A percentile compares a stretch with the other conserved stretches of the same genome.
phyloP scores from a whole-genome alignment of 108 stramenopile species.

The Aurantiochytrium sp. region DNA sequence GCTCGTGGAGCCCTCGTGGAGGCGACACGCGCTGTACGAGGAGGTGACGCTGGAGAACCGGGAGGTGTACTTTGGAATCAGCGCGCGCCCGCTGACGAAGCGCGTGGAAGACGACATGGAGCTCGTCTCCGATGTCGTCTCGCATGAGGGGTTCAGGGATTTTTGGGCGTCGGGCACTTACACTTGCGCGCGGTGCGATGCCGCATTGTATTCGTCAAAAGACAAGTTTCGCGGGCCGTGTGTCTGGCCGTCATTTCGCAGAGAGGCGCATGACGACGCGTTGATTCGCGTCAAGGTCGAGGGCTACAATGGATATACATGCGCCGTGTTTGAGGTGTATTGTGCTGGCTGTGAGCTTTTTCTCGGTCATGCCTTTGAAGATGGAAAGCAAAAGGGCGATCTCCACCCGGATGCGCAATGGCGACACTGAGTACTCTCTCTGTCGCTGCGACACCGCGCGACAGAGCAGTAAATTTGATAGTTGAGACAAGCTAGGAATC shows the following conservation, averaged over 20 bases:
- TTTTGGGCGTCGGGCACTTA: constrained; percentile 6
- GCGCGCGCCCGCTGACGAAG: constrained; percentile 22
- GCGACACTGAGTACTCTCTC: constrained; percentile 28
- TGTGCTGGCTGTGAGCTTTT: constrained; percentile 24
- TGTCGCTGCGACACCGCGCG: not conserved
- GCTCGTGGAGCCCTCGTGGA: not conserved
- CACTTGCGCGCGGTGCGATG: constrained; percentile 19
- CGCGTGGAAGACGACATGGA: constrained; percentile 30
- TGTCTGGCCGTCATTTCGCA: constrained; percentile 29
- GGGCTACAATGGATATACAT: constrained; percentile 17
- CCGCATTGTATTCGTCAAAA: not conserved
- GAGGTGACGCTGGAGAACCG: constrained; percentile 10
- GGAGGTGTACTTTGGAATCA: not conserved
- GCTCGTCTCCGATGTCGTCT: constrained; percentile 23
- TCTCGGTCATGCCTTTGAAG: constrained; percentile 29
- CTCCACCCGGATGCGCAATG: constrained; percentile 26
- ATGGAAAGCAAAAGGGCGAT: constrained; percentile 27
- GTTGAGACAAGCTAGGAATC: not conserved
- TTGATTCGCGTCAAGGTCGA: not conserved
- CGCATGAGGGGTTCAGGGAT: not conserved
- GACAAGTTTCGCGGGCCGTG: constrained; percentile 32
- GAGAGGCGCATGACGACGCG: not conserved
- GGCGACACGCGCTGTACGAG: not conserved
- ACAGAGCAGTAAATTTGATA: not conserved
- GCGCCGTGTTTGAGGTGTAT: constrained; percentile 26